Conservation (phyloP, 768 basidiomycete genomes). For the Pisolithus tinctorius region DNA sequence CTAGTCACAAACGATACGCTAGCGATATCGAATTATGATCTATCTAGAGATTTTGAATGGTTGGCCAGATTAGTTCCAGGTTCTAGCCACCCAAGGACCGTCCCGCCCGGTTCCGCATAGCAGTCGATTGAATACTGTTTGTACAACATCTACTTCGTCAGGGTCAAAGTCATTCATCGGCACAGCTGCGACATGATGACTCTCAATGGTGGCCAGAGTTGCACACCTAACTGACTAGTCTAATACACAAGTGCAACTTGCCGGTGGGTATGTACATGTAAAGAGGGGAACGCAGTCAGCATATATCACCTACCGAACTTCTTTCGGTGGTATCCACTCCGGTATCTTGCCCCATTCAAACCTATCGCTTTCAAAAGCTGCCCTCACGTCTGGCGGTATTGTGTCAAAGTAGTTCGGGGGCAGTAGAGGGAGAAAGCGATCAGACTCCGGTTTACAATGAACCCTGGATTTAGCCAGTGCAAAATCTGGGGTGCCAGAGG, state of each 20-base stretch:
- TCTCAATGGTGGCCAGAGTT: background rate
- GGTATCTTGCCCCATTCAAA: conserved; percentile 71
- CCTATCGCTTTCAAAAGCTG: conserved; percentile 47
- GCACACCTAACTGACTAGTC: background rate
- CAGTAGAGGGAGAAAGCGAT: conserved; percentile 50
- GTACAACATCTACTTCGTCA: conserved; percentile 11
- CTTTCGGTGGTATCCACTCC: conserved; percentile 66
- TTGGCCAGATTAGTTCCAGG: background rate
- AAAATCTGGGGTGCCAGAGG: conserved; percentile 28
- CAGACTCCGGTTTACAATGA: conserved; percentile 38
- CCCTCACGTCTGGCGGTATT: conserved; percentile 43
- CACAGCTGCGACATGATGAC: too few species aligned
- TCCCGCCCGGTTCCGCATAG: too few species aligned
- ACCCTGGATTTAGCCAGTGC: conserved; percentile 21
- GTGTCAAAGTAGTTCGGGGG: conserved; percentile 53
- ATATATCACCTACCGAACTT: conserved; percentile 36
- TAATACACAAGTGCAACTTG: background rate
- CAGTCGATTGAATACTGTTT: too few species aligned
- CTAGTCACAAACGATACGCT: background rate
- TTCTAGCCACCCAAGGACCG: too few species aligned
- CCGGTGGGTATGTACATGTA: background rate
- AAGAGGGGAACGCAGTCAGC: background rate
- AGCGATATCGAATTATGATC: conserved; percentile 5
- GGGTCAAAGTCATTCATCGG: conserved; percentile 1
- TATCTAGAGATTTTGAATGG: conserved; percentile 13